phyloP scores from a whole-genome alignment of 352 stramenopile species.

The Globisporangium polare region DNA sequence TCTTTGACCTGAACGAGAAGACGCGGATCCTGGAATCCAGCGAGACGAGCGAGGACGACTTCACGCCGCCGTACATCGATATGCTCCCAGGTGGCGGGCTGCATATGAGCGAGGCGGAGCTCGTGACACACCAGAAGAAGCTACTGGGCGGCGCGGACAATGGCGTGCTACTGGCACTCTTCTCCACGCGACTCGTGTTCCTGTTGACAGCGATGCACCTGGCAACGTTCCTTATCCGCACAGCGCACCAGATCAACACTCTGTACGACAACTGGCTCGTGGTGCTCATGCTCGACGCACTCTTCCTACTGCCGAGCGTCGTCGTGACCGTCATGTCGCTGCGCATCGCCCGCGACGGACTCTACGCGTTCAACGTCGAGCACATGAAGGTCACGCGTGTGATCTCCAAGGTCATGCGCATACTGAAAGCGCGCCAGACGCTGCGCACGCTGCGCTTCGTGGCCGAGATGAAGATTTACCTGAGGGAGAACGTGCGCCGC shows the following conservation, averaged over 20 bases:
- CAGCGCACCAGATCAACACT: constrained; percentile 30
- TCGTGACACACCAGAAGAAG: constrained; percentile 33
- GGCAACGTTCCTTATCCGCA: constrained; percentile 57
- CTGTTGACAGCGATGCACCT: constrained; percentile 68
- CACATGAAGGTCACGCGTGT: constrained; percentile 63
- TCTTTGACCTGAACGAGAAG: constrained; percentile 36
- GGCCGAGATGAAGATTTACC: constrained; percentile 78
- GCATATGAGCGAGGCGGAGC: constrained; percentile 35
- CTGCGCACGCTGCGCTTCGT: constrained; percentile 72
- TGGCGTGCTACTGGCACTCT: constrained; percentile 53
- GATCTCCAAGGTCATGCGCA: constrained; percentile 62
- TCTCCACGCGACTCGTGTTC: constrained; percentile 70
- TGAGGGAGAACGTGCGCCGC: constrained; percentile 47
- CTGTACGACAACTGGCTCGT: constrained; percentile 14
- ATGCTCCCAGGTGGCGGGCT: constrained; percentile 29
- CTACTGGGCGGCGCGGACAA: constrained; percentile 44
- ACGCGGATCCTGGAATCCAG: constrained; percentile 34
- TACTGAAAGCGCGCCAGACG: constrained; percentile 61
- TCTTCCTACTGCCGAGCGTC: constrained; percentile 57
- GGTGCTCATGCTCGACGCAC: constrained; percentile 26
- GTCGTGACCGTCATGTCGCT: constrained; percentile 61
- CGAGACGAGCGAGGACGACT: constrained; percentile 25
- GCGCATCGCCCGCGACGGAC: constrained; percentile 54
- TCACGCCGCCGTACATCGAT: constrained; percentile 51
- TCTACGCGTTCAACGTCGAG: constrained; percentile 76